Evolutionary conservation across 176 grass and related monocot genomes (phyloP), one percentile per base, ranked within the genome.

Genomic region (Paspalum notatum): DNA sequence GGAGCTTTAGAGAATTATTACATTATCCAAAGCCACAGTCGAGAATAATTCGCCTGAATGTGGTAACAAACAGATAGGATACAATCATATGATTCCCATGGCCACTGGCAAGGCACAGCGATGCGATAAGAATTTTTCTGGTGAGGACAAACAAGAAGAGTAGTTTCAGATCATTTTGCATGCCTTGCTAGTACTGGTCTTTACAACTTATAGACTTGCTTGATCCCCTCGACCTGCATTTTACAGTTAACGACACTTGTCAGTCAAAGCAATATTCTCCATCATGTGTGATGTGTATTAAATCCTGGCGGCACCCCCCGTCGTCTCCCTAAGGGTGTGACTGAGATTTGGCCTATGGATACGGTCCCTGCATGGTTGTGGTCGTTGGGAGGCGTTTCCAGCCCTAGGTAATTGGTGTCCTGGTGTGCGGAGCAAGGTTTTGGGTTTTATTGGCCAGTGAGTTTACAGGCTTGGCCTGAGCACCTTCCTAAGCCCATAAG

Each of bases 91-190:
- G 45, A 68, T 12, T 46, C 66, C 21, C 1, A 5, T 68, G 11
- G 66, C n/a, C 12, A 1, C 66, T 44, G 14, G 17, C 20, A 41
- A 68, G 42, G 66, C 46, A 44, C 66, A 11, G 45, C 12, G 12
- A 25, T 13, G 22, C 9, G 67, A 71, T 14, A 64, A 47, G 20
- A 46, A 32, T 16, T 49, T 70, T 48, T 8, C 12, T 47, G 12
- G 16, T 26, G 43, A 9, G 12, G 67, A 27, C 1, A 12, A 16
- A 49, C 24, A 26, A 7, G 44, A 70, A 46, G 22, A 68, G 20
- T 68, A 47, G 66, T 46, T 68, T 68, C n/a, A 47, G 66, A 25
- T 47, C 66, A 68, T 45, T 66, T 68, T 68, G 45, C 66, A 46
- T 24, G 42, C 6, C 12, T 68, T 14, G 42, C 41, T 32, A 32